phyloP scores from a whole-genome alignment of 108 stramenopile species.

The Asterionellopsis glacialis region DNA sequence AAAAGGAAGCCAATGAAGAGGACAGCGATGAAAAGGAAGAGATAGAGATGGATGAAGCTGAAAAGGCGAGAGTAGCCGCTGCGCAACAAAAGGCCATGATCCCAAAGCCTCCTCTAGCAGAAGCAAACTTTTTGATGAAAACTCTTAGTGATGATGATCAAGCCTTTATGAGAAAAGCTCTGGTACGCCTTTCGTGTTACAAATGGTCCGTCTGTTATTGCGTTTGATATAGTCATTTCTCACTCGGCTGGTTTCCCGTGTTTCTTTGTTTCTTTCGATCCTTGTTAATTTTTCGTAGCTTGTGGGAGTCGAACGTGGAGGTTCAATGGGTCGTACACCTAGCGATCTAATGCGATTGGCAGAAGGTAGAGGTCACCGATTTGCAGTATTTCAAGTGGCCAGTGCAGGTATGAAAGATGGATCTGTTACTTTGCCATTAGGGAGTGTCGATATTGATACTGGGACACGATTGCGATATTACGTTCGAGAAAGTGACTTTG shows the following conservation, averaged over 20 bases:
- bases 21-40: conserved; percentile 34
- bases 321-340: conserved; percentile 33
- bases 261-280: too few species aligned
- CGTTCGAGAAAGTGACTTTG: conserved; percentile 78
- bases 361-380: conserved; percentile 71
- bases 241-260: too few species aligned
- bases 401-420: conserved; percentile 88
- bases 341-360: conserved; percentile 62
- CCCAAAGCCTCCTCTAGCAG: conserved; percentile 79
- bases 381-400: conserved; percentile 72
- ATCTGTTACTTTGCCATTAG: conserved; percentile 68
- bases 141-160: conserved; percentile 79
- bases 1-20: conserved; percentile 27
- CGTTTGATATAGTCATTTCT: too few species aligned
- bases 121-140: conserved; percentile 82
- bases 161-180: conserved; percentile 72
- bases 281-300: conserved; percentile 6
- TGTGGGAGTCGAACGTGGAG: conserved; percentile 60
- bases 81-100: conserved; percentile 76
- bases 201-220: too few species aligned
- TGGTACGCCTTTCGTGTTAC: conserved; percentile 17
- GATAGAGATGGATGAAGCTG: conserved; percentile 29
- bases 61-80: conserved; percentile 27
- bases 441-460: conserved; percentile 66
- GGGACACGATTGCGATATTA: conserved; percentile 79